A percentile compares a stretch with the other conserved stretches of the same genome.
These are phyloP conservation scores for Vigna reflexopilosa DNA, from an alignment of 306 rosid genomes.

Conservation along the genomic window DNA sequence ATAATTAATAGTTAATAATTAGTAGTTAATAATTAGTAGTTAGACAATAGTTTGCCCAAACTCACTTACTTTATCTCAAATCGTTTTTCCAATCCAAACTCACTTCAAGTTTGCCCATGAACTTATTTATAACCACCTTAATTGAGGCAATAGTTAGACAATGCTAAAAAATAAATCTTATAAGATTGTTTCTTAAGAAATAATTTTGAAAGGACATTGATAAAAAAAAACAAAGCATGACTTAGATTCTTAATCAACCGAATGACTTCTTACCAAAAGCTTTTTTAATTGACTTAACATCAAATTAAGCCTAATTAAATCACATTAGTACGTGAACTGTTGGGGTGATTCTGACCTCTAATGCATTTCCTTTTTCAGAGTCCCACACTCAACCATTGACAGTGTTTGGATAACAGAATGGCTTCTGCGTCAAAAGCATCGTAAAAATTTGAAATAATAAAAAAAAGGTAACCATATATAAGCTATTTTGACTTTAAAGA, in stretches of 20 bases:
- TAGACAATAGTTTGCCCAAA: too few relatives aligned
- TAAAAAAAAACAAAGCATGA: not conserved
- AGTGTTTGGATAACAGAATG: not conserved
- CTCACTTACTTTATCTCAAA: too few relatives aligned
- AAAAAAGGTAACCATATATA: not conserved
- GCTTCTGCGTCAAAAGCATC: not conserved
- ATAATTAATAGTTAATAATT: too few relatives aligned
- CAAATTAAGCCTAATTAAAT: not conserved
- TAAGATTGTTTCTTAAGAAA: not conserved
- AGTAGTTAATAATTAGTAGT: too few relatives aligned
- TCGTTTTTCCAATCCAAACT: too few relatives aligned
- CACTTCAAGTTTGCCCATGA: too few relatives aligned
- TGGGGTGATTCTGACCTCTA: conserved; percentile 2
- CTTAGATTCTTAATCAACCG: not conserved
- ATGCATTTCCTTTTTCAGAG: not conserved
- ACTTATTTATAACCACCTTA: not conserved
- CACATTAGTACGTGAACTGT: too few relatives aligned
- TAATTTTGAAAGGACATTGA: not conserved
- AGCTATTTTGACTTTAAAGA: not conserved
- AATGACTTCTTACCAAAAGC: not conserved
- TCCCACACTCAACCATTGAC: conserved; percentile 21
- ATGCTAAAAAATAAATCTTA: not conserved
- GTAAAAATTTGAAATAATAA: not conserved
- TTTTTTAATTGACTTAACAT: not conserved
- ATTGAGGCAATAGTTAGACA: not conserved